Evolutionary conservation across 768 basidiomycete species (phyloP).

Genomic region (Multifurca ochricompacta): DNA sequence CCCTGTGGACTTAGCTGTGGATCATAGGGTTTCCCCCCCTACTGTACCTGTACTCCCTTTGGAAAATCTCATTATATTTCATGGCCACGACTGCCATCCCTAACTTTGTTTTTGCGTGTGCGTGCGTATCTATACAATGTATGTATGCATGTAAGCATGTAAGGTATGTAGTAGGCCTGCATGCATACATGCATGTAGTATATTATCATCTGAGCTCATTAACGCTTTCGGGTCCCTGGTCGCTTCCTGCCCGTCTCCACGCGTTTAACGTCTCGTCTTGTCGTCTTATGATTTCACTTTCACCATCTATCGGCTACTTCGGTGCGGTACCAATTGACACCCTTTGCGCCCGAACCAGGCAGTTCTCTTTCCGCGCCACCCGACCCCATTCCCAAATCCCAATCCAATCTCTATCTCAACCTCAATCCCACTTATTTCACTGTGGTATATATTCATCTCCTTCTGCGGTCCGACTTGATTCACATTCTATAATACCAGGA

Average conservation of each 20-base stretch:
- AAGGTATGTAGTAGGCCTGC: too few species aligned
- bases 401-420: too few species aligned
- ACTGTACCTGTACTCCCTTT: not conserved
- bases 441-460: too few species aligned
- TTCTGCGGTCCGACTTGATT: too few species aligned
- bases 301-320: not conserved
- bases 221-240: not conserved
- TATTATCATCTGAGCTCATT: not conserved
- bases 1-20: not conserved
- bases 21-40: not conserved
- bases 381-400: not conserved
- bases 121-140: not conserved
- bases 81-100: not conserved
- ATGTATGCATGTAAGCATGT: too few species aligned
- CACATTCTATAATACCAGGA: too few species aligned
- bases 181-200: too few species aligned
- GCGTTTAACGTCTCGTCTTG: too few species aligned
- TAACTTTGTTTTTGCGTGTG: not conserved
- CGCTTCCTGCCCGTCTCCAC: slow-evolving; percentile 1
- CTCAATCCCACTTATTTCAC: too few species aligned
- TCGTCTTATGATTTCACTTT: not conserved
- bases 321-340: not conserved
- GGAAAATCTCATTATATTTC: too few species aligned
- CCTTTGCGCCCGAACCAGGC: not conserved
- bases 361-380: not conserved